Evolutionary conservation across 495 filamentous ascomycete species (phyloP), one percentile per base, ranked within the genome.

Genomic region (Saxophila tyrrhenica): DNA sequence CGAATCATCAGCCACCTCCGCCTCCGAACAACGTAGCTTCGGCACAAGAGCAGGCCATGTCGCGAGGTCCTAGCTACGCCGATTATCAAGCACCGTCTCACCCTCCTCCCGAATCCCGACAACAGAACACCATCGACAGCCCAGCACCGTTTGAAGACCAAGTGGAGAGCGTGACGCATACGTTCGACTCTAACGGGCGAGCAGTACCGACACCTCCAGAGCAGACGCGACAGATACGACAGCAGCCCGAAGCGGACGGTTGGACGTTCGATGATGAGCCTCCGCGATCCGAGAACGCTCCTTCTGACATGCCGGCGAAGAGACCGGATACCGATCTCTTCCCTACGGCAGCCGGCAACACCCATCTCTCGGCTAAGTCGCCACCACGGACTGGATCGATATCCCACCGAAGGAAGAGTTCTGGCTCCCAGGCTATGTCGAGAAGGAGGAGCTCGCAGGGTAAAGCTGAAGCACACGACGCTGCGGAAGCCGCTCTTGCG

Each of bases 261-360:
- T 98, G 92, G 92, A 87, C 92, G 65, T 98, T 98, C 63, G 86
- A 88, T 29, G 58, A 61, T 55, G 91, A 97, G 51, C 71, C 69
- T 24, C 57, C 68, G 19, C 70, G 67, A 53, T 50, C 67, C 0
- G 69, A 80, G 17, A 50, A 45, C 23, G 64, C 74, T 44, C 67
- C 66, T 55, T 78, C 75, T 42, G 71, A 60, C 55, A 64, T 24
- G 66, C 78, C 73, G 54, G 73, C 75, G 19, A 76, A 81, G 52
- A 71, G 89, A 47, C 87, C 86, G 1, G 89, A 96, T 62, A 87
- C 82, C 0, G 88, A 94, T 66, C 75, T 77, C 1, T 96, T 96
- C 62, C 88, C 90, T 0, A 82, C 82, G 41, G 86, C 89, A 25
- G 89, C 91, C 57, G 85, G 79, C 52, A 74, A 25, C 38, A 43